phyloP scores from a whole-genome alignment of 2,329 filamentous ascomycete species.

The Fusarium albidum region DNA sequence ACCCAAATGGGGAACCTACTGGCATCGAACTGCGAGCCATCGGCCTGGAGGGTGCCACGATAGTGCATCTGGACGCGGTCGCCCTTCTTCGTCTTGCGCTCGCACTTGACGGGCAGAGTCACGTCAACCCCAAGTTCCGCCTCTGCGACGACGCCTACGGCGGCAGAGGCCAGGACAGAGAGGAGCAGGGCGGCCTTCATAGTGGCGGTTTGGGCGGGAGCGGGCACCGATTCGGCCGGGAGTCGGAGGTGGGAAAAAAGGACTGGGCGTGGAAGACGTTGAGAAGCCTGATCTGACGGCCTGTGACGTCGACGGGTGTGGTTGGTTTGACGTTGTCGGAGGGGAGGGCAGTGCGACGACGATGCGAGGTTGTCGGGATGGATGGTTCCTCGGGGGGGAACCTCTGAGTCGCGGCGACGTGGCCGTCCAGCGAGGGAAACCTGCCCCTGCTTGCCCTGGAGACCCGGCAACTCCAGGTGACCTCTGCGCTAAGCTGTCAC shows the following conservation, averaged over 20 bases:
- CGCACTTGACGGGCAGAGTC: constrained; percentile 77
- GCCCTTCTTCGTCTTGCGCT: constrained; percentile 77
- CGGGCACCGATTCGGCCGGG: constrained; percentile 8
- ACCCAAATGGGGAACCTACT: constrained; percentile 51
- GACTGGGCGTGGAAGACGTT: constrained; percentile 7
- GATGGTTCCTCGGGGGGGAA: constrained; percentile 10
- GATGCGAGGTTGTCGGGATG: constrained; percentile 27
- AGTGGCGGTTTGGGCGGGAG: constrained; percentile 36
- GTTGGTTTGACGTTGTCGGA: constrained; percentile 22
- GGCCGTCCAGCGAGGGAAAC: constrained; percentile 30
- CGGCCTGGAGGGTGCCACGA: constrained; percentile 76
- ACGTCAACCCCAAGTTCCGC: constrained; percentile 79
- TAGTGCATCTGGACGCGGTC: constrained; percentile 91
- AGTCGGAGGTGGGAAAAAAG: constrained; percentile 11
- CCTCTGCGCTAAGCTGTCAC: constrained; percentile 10
- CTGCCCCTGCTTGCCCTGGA: background rate
- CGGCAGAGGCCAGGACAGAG: constrained; percentile 60
- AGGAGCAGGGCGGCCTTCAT: constrained; percentile 62
- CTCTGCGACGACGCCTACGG: constrained; percentile 59
- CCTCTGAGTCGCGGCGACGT: constrained; percentile 33
- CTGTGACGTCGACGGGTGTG: constrained; percentile 36
- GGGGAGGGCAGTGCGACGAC: constrained; percentile 11
- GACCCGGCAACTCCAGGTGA: constrained; percentile 3
- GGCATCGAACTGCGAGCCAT: constrained; percentile 85
- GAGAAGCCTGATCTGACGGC: constrained; percentile 22